These are phyloP conservation scores for Mycena capillaripes DNA, from an alignment of 768 basidiomycete genomes.

Conservation along the genomic window DNA sequence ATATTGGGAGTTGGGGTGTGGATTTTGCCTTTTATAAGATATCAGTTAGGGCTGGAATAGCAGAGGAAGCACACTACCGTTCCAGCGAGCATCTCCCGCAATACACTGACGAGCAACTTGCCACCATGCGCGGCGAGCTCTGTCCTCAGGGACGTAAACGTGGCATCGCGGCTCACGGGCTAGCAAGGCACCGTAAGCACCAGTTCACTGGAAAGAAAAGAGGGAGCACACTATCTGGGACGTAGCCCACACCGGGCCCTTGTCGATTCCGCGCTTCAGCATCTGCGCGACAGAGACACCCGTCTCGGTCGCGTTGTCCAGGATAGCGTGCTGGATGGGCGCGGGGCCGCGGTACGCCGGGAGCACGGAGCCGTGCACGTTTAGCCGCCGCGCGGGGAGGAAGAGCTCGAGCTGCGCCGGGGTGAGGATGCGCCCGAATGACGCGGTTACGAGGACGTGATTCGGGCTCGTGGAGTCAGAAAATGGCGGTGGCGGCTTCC, in stretches of 20 bases:
- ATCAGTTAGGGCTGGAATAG: not conserved
- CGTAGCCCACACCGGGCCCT: slow-evolving; percentile 77
- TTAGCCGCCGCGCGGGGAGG: slow-evolving; percentile 70
- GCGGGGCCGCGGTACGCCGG: slow-evolving; percentile 92
- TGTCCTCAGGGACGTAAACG: slow-evolving; percentile 71
- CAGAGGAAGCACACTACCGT: slow-evolving; percentile 53
- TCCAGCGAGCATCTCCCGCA: slow-evolving; percentile 73
- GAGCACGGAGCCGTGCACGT: slow-evolving; percentile 92
- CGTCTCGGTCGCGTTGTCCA: slow-evolving; percentile 75
- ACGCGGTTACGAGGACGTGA: slow-evolving; percentile 86
- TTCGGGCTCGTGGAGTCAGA: slow-evolving; percentile 45
- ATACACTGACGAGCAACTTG: slow-evolving; percentile 74
- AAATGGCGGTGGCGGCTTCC: slow-evolving; percentile 66
- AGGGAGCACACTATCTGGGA: slow-evolving; percentile 63
- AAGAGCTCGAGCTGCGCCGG: slow-evolving; percentile 73
- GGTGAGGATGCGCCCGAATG: slow-evolving; percentile 91
- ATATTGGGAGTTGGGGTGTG: slow-evolving; percentile 58
- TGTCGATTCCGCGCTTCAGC: slow-evolving; percentile 84
- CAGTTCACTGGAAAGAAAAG: not conserved
- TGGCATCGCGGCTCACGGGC: slow-evolving; percentile 65
- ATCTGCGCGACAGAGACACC: slow-evolving; percentile 89
- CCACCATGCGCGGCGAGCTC: slow-evolving; percentile 76
- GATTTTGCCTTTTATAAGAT: slow-evolving; percentile 58
- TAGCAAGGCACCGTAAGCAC: slow-evolving; percentile 43
- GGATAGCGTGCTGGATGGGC: slow-evolving; percentile 87